Conservation (phyloP, 176 grass and related monocot genomes). For the Typha latifolia region DNA sequence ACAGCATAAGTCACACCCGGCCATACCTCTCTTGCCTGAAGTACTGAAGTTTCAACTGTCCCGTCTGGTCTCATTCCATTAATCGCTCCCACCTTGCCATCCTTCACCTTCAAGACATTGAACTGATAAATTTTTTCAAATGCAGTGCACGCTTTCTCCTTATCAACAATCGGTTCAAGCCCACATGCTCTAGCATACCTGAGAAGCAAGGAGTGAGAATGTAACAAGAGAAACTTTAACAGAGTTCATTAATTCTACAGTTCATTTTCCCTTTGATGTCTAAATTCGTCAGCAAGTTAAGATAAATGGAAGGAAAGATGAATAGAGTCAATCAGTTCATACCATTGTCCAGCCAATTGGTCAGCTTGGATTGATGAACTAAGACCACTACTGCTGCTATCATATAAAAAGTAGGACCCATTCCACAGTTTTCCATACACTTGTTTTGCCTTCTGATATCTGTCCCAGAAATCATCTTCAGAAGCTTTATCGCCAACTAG, state of each 20-base stretch:
- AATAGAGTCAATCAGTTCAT: slow-evolving; percentile 6
- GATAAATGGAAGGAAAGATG: neutral
- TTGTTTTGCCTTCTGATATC: slow-evolving; percentile 78
- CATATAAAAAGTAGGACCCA: slow-evolving; percentile 91
- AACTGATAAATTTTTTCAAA: slow-evolving; percentile 63
- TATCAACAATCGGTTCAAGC: slow-evolving; percentile 56
- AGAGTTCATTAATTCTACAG: neutral
- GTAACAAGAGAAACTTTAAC: neutral
- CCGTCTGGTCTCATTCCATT: slow-evolving; percentile 93
- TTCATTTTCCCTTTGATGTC: no score
- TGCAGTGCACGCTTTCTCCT: slow-evolving; percentile 68
- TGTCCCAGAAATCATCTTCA: slow-evolving; percentile 71
- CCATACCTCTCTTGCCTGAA: slow-evolving; percentile 96
- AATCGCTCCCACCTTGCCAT: slow-evolving; percentile 69
- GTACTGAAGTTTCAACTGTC: slow-evolving; percentile 60
- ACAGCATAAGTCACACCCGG: slow-evolving; percentile 89
- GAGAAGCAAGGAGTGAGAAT: slow-evolving; percentile 7
- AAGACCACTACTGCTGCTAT: slow-evolving; percentile 47
- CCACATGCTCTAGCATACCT: slow-evolving; percentile 86
- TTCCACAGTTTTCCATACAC: slow-evolving; percentile 90
- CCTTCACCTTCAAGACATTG: slow-evolving; percentile 81
- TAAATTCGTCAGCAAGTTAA: no score
- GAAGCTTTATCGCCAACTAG: slow-evolving; percentile 76
- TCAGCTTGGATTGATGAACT: slow-evolving; percentile 92
- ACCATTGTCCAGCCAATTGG: slow-evolving; percentile 98